Evolutionary conservation across 352 stramenopile species (phyloP).

Genomic region (Globisporangium abappressorium): DNA sequence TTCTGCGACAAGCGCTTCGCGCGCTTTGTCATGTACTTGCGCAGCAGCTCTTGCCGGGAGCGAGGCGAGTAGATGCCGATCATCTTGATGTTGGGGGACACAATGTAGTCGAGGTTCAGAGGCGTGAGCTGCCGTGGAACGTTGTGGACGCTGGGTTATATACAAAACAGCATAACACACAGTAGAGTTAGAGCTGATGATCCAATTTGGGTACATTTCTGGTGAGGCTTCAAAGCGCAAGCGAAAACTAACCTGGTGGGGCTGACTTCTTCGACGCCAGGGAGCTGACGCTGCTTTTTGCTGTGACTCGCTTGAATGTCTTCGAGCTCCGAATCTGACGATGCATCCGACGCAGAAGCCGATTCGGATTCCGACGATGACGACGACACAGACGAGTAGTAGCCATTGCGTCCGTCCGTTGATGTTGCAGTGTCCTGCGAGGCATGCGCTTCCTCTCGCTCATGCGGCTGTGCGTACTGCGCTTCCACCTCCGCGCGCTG

Average conservation of each 20-base stretch:
- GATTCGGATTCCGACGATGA: conserved; percentile 8
- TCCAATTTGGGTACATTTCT: conserved; percentile 10
- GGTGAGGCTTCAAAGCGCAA: background rate
- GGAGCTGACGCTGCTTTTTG: conserved; percentile 13
- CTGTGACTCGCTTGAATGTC: conserved; percentile 11
- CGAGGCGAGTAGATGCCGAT: conserved; percentile 73
- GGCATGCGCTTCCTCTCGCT: background rate
- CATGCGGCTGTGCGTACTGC: conserved; percentile 7
- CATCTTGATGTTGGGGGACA: conserved; percentile 30
- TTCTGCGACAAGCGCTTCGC: conserved; percentile 67
- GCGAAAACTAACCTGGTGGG: conserved; percentile 37
- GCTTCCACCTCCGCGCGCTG: conserved; percentile 32
- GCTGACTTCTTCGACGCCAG: conserved; percentile 44
- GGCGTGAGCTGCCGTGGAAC: conserved; percentile 35
- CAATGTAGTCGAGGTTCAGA: conserved; percentile 41
- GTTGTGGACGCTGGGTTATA: conserved; percentile 39
- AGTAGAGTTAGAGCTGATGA: background rate
- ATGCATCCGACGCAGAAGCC: conserved; percentile 24
- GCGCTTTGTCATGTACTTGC: conserved; percentile 81
- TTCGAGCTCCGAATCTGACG: conserved; percentile 33
- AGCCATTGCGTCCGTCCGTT: conserved; percentile 12
- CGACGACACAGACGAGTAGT: background rate
- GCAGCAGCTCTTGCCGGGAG: conserved; percentile 57
- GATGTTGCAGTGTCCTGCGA: background rate
- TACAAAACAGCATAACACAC: conserved; percentile 2